phyloP scores from a whole-genome alignment of 257 asterid species.

The Fraxinus americana region DNA sequence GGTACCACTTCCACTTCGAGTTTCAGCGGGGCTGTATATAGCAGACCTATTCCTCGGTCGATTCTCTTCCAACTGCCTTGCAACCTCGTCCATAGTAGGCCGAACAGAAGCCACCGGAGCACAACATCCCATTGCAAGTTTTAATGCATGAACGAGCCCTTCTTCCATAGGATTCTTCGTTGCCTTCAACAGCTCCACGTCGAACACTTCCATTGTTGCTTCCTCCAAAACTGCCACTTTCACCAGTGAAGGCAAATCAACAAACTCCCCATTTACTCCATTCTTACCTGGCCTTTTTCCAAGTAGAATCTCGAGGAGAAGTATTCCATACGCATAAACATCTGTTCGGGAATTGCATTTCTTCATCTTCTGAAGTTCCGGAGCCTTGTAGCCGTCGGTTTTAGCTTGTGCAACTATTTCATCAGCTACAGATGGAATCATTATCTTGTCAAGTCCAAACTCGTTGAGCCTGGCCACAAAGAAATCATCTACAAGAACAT shows the following conservation, averaged over 20 bases:
- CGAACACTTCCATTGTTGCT: constrained; percentile 95
- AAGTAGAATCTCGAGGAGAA: constrained; percentile 77
- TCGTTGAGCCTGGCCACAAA: constrained; percentile 84
- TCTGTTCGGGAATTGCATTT: constrained; percentile 83
- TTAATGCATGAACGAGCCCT: constrained; percentile 91
- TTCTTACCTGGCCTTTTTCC: constrained; percentile 77
- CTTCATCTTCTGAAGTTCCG: constrained; percentile 94
- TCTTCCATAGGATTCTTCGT: constrained; percentile 93
- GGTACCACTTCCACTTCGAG: constrained; percentile 95
- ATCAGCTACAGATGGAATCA: constrained; percentile 82
- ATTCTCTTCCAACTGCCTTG: constrained; percentile 94
- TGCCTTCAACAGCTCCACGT: constrained; percentile 81
- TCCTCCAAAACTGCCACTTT: constrained; percentile 97
- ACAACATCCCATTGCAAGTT: constrained; percentile 98
- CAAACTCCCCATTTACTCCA: constrained; percentile 64
- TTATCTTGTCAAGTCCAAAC: constrained; percentile 85
- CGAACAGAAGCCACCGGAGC: constrained; percentile 88
- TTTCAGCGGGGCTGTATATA: constrained; percentile 91
- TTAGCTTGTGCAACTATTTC: constrained; percentile 74
- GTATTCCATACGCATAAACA: constrained; percentile 89
- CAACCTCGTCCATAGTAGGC: constrained; percentile 94
- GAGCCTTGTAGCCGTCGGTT: constrained; percentile 89
- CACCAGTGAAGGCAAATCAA: constrained; percentile 84
- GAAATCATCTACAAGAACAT: constrained; percentile 82
- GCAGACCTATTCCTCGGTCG: constrained; percentile 97